Evolutionary conservation across 192 early-diverging fungal species (phyloP), one percentile per base, ranked within the genome.

Genomic region (Funneliformis mosseae): DNA sequence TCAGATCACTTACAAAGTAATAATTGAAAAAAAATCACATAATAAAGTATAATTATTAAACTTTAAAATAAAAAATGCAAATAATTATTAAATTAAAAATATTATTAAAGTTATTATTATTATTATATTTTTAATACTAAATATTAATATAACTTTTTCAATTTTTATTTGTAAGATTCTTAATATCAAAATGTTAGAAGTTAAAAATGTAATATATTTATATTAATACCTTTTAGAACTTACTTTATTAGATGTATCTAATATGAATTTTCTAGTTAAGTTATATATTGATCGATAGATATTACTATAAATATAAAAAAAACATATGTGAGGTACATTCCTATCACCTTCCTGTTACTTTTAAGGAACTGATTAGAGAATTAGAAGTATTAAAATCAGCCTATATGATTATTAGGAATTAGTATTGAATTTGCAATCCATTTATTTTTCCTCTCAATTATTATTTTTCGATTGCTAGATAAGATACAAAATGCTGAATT

Each of bases 1-100:
- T 41, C 5, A 25, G 16, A 46, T n/a, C 18, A 25, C 9, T 72
- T 72, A 9, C 70, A 72, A n/a, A 72, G 70, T 72, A 72, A 41
- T 23, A 27, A 10, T 8, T 1, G 6, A 0, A 27, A 10, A 39
- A 9, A 72, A 8, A 72, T 64, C 63, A 23, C 39, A 39, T 9
- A 27, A n/a, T 11, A 18, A 41, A 42, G 0, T 41, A 18, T 72
- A 16, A 41, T 46, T 72, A 7, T 72, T 72, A 72, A 41, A 72
- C 10, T 21, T 11, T 43, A 7, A 43, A 10, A 25, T 46, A 0
- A 41, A 72, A 2, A 18, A 43, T 72, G 38, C 41, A 41, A 39
- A 45, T 1, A 38, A 46, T 72, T 8, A 3, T 46, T 3, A 46
- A n/a, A 23, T 0, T 0, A n/a, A n/a, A n/a, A n/a, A n/a, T n/a